Conservation (phyloP, 371 early-diverging fungal species). For the Parasitella parasitica region DNA sequence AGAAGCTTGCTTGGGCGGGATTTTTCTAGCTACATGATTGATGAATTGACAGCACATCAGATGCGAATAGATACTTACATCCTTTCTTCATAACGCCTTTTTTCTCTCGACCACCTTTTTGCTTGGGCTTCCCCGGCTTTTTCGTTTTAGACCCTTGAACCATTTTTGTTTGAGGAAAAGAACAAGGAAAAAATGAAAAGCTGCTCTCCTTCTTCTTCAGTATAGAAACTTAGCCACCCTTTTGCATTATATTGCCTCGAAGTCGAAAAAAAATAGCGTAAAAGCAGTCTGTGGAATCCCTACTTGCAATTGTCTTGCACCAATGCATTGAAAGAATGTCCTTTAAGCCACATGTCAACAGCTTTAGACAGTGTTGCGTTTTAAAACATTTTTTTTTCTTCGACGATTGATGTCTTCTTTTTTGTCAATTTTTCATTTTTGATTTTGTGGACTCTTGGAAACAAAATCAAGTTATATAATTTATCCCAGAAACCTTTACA, state of each 20-base stretch:
- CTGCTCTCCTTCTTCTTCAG: background rate
- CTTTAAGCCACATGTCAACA: constrained; percentile 16
- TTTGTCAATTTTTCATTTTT: too few relatives aligned
- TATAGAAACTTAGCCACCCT: constrained; percentile 16
- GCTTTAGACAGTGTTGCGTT: background rate
- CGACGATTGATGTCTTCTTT: background rate
- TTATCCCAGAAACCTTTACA: background rate
- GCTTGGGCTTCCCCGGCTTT: constrained; percentile 40
- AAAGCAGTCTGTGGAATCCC: background rate
- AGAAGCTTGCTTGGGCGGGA: constrained; percentile 60
- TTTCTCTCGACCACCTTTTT: constrained; percentile 51
- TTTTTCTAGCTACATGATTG: constrained; percentile 41
- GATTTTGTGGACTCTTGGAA: background rate
- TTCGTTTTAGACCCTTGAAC: constrained; percentile 57
- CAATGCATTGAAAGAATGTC: background rate
- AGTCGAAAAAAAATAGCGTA: background rate
- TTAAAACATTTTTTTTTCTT: constrained; percentile 9
- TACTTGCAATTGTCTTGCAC: background rate
- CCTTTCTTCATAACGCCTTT: constrained; percentile 57
- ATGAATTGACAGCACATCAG: background rate
- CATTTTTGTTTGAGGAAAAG: constrained; percentile 23
- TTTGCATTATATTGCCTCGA: background rate
- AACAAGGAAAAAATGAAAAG: background rate
- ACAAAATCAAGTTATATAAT: background rate
- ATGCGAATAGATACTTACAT: constrained; percentile 26